These are phyloP conservation scores for Cardiospermum halicacabum DNA, from an alignment of 345 rosid genomes.

Conservation along the genomic window DNA sequence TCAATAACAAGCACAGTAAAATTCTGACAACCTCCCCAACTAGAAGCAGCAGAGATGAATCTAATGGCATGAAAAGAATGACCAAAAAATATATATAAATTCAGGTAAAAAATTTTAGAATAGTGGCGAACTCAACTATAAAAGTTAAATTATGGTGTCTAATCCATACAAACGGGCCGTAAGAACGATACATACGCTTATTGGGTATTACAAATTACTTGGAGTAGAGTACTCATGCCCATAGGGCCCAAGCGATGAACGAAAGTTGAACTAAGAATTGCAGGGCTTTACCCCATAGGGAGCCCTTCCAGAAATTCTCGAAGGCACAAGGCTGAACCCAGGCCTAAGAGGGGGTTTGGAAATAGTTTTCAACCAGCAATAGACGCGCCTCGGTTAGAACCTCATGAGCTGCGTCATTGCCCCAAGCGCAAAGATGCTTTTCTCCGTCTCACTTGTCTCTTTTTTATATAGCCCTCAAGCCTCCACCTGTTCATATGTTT, in stretches of 20 bases:
- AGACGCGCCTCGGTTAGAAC: slow-evolving; percentile 40
- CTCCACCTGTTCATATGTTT: background rate
- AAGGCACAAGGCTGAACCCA: slow-evolving; percentile 29
- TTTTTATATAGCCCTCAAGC: background rate
- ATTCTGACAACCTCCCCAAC: too few species aligned
- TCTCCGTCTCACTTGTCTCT: rapidly evolving
- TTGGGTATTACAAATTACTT: too few species aligned
- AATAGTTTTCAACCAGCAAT: slow-evolving; percentile 50
- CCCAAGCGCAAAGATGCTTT: slow-evolving; percentile 20
- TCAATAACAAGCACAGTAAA: too few species aligned
- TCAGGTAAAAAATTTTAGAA: too few species aligned
- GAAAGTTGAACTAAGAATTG: background rate
- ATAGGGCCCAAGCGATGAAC: background rate
- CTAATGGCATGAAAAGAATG: too few species aligned
- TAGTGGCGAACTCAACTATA: too few species aligned
- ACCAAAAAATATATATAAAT: too few species aligned
- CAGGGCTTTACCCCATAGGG: slow-evolving; percentile 23
- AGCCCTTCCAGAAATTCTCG: slow-evolving; percentile 47
- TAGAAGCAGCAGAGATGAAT: too few species aligned
- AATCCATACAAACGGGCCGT: too few species aligned
- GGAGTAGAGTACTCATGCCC: too few species aligned
- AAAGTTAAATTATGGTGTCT: too few species aligned
- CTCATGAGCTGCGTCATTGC: slow-evolving; percentile 45
- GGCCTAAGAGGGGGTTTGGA: slow-evolving; percentile 44
- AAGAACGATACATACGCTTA: too few species aligned